Base-by-base conservation (phyloP, 768 basidiomycete genomes). In the Pleurotus cornucopiae region DNA sequence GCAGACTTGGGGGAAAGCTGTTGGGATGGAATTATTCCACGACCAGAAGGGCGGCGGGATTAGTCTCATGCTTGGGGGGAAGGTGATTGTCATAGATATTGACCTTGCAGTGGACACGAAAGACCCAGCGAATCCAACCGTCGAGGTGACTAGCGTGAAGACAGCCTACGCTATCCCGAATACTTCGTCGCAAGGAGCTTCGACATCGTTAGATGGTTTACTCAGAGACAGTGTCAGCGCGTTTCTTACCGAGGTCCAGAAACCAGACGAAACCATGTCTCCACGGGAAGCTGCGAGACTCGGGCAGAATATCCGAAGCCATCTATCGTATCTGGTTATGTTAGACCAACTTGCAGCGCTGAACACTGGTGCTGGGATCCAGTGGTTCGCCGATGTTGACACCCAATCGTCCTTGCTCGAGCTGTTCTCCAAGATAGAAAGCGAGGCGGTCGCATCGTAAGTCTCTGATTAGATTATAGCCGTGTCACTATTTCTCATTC, bases 31-130 rank as follows among this genome's bases (percentile, higher is more conserved):
- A 62, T 75, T 83, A 3, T 91, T 88, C 73, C 81, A 77, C 58
- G 89, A 90, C 59, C 77, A 81, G 46, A 74, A 75, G 38, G 78
- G 77, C 57, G 79, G 78, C 13, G 72, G 72, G 21, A 71, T 78
- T 40, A 84, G 78, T 0, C 71, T 89, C 39, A 78, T 86, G 16
- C 77, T 91, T 38, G 90, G 84, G 3, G 90, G 90, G 1, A 89
- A 89, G 66, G 83, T 90, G n/a, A 72, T 92, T 7, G 89, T 91
- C 34, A 71, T 91, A 54, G 90, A 92, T 65, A 76, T 91, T 57
- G 85, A 89, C 61, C 79, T 92, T 59, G 64, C 72, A 12, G 67
- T 85, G 56, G 71, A 79, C 57, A 71, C 67, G 20, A 64, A 66
- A 9, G 66, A 77, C 45, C 65, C 72, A 0, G 59, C 64, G 13